Conservation (phyloP, 1,284 basidiomycete genomes). For the Butyriboletus appendiculatus region DNA sequence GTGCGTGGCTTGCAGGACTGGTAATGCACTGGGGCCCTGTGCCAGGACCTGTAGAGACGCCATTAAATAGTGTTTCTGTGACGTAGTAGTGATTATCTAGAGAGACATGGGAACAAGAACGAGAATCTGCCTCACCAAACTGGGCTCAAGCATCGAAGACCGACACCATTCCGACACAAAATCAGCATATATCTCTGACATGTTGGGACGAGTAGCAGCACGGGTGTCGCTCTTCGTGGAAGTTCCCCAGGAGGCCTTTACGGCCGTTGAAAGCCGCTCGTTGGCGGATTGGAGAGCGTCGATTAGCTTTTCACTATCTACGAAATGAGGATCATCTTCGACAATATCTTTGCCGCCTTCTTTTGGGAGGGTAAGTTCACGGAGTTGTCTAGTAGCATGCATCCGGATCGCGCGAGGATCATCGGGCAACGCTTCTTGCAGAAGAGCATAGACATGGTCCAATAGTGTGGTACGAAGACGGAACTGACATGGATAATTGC, state of each 20-base stretch:
- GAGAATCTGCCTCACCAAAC: slow-evolving; percentile 48
- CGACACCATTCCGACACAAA: slow-evolving; percentile 61
- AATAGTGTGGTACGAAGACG: slow-evolving; percentile 50
- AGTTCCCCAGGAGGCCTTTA: slow-evolving; percentile 20
- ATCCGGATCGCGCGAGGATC: slow-evolving; percentile 55
- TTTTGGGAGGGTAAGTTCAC: slow-evolving; percentile 20
- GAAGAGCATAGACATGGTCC: slow-evolving; percentile 53
- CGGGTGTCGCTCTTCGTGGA: slow-evolving; percentile 7
- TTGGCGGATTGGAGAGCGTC: slow-evolving; percentile 60
- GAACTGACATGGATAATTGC: slow-evolving; percentile 53
- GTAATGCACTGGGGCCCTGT: slow-evolving; percentile 34
- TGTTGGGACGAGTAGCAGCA: slow-evolving; percentile 30
- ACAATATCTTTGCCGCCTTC: slow-evolving; percentile 5
- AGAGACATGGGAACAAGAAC: neutral
- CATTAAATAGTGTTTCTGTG: slow-evolving; percentile 54
- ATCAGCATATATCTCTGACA: slow-evolving; percentile 51
- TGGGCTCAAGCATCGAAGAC: slow-evolving; percentile 46
- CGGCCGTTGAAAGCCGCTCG: slow-evolving; percentile 48
- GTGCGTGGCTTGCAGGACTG: slow-evolving; percentile 47
- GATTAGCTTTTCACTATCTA: slow-evolving; percentile 48
- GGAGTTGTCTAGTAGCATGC: slow-evolving; percentile 47
- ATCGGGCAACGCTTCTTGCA: slow-evolving; percentile 46
- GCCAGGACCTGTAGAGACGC: slow-evolving; percentile 50
- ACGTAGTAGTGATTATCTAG: neutral
- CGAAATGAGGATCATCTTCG: slow-evolving; percentile 7